Base-by-base conservation (phyloP, 2,329 filamentous ascomycete species). In the Ophiocordyceps camponoti-floridani region DNA sequence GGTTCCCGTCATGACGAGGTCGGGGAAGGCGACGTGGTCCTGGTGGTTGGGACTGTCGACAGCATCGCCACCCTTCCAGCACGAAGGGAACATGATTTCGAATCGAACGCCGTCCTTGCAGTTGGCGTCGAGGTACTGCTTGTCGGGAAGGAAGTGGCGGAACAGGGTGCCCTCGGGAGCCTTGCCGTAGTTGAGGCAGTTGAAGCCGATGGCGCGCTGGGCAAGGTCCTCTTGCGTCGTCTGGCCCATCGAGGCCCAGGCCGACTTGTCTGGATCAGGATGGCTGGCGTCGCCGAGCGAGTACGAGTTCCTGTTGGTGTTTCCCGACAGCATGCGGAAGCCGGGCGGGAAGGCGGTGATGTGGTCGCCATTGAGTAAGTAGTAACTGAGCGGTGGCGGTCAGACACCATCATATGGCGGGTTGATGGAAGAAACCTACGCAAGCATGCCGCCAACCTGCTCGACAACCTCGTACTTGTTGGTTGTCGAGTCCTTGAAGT, bases 181-280 rank as follows among this genome's bases (percentile, higher is more conserved):
- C 23, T 62, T 67, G 30, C 53, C 55, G 58, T 95, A 95, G 73
- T 96, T 80, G 48, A 98, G 66, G 63, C 91, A 96, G 70, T 96
- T 96, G 74, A 94, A 94, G 4, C 91, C 89, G 27, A 95, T 54
- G 10, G 88, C 85, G 49, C 88, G 86, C 67, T 94, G 82, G 43
- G 65, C 66, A 35, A 95, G 73, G 44, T 79, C 74, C 14, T 63
- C 60, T 65, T 94, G 87, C 42, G 57, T 62, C 11, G 79, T 82
- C 54, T 75, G 72, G 47, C 80, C 74, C 5, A 77, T 65, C 2
- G 62, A 57, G 23, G 62, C 62, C 88, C 88, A 95, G 23, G 62
- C 50, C 12, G 84, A 86, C 63, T 86, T 84, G 48, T 65, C 63
- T 3, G 75, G 69, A 50, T 80, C 75, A 23, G 75, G 72, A 37